Evolutionary conservation across 2,329 filamentous ascomycete species (phyloP).

Genomic region (Pezicula radicicola): DNA sequence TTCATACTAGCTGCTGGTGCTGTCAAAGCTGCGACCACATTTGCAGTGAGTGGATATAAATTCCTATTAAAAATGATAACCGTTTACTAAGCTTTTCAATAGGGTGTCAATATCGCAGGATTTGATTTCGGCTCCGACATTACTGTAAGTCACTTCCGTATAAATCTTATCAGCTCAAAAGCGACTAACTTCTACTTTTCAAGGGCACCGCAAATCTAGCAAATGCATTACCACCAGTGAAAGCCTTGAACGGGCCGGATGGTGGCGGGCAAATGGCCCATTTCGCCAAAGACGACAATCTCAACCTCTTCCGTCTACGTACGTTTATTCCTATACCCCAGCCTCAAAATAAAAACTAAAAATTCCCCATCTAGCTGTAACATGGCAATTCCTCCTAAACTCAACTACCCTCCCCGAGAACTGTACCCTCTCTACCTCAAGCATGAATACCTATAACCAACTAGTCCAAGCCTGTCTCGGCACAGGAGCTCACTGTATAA

Average conservation of each 20-base stretch:
- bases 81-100: neutral
- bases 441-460: constrained; percentile 49
- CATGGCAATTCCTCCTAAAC: constrained; percentile 59
- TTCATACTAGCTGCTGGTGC: neutral
- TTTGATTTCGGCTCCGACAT: constrained; percentile 22
- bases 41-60: neutral
- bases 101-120: constrained; percentile 23
- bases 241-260: constrained; percentile 24
- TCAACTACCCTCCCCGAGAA: constrained; percentile 38
- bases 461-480: constrained; percentile 54
- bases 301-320: constrained; percentile 55
- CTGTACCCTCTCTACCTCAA: constrained; percentile 43
- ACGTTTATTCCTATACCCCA: neutral
- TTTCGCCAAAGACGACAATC: constrained; percentile 47
- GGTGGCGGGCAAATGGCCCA: constrained; percentile 30
- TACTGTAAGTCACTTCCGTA: constrained; percentile 6
- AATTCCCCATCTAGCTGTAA: constrained; percentile 34
- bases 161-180: neutral
- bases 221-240: constrained; percentile 13
- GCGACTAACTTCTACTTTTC: neutral
- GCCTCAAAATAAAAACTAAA: constrained; percentile 18
- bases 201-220: constrained; percentile 12
- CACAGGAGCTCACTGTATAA: constrained; percentile 55
- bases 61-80: neutral
- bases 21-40: neutral